Conservation (phyloP, 1,284 basidiomycete genomes). For the Marasmius sp. region DNA sequence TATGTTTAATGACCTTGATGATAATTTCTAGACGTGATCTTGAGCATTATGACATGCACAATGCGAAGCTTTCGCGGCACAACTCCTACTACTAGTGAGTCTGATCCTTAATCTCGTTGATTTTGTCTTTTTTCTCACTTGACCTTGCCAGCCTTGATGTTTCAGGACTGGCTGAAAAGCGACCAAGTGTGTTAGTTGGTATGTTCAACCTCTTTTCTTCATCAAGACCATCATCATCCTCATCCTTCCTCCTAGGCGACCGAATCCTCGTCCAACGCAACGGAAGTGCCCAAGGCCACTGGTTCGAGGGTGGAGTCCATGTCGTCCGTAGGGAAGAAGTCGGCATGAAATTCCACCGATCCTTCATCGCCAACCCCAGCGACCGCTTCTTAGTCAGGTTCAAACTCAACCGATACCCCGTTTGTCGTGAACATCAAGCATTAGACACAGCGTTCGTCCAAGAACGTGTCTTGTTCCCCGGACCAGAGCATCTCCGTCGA, state of each 20-base stretch:
- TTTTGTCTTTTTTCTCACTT: not conserved
- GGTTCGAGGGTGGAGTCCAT: conserved; percentile 62
- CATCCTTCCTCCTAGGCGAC: conserved; percentile 41
- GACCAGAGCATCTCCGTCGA: conserved; percentile 1
- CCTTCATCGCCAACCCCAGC: conserved; percentile 37
- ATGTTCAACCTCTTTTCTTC: conserved; percentile 16
- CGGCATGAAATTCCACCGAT: conserved; percentile 48
- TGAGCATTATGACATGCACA: conserved; percentile 51
- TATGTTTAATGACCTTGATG: not conserved
- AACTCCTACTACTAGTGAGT: conserved; percentile 41
- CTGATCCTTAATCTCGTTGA: conserved; percentile 18
- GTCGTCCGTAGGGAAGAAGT: conserved; percentile 50
- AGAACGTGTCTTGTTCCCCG: conserved; percentile 15
- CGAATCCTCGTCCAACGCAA: conserved; percentile 48
- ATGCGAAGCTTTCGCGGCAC: conserved; percentile 24
- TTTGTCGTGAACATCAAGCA: conserved; percentile 58
- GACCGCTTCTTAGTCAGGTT: conserved; percentile 50
- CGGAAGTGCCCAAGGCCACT: conserved; percentile 35
- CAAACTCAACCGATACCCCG: conserved; percentile 53
- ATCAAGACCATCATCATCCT: not conserved
- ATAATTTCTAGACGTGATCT: conserved; percentile 48
- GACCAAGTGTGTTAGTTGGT: conserved; percentile 62
- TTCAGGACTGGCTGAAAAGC: conserved; percentile 64
- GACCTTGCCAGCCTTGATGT: conserved; percentile 44
- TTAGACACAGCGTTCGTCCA: conserved; percentile 28